A percentile compares a stretch with the other conserved stretches of the same genome.
Evolutionary conservation across 345 rosid species (phyloP).

Genomic region (Hypericum androsaemum): DNA sequence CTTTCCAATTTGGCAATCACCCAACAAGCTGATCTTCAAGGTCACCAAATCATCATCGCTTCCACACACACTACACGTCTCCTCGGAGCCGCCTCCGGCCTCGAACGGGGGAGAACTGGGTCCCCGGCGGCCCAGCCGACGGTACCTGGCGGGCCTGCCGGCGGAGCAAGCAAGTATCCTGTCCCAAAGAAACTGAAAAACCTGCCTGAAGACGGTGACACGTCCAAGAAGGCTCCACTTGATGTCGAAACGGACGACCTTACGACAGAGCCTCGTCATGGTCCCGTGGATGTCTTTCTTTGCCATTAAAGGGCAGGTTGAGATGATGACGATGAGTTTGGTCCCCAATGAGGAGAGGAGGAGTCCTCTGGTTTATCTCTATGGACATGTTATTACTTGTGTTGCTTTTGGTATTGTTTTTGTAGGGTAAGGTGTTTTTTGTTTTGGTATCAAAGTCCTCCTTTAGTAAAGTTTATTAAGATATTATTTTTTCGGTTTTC

Average conservation of each 20-base stretch:
- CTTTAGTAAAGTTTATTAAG: too few relatives aligned
- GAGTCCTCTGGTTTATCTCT: too few relatives aligned
- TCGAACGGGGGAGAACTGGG: slow-evolving; percentile 28
- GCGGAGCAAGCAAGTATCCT: slow-evolving; percentile 63
- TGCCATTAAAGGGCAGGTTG: slow-evolving; percentile 19
- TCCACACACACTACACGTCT: slow-evolving; percentile 24
- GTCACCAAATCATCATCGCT: slow-evolving; percentile 71
- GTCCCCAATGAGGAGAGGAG: too few relatives aligned
- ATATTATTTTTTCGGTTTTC: too few relatives aligned
- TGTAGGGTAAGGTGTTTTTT: too few relatives aligned
- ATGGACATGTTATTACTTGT: too few relatives aligned
- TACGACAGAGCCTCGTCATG: slow-evolving; percentile 50
- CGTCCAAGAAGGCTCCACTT: slow-evolving; percentile 49
- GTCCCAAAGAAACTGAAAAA: slow-evolving; percentile 67
- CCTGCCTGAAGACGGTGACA: slow-evolving; percentile 48
- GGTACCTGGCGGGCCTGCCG: slow-evolving; percentile 48
- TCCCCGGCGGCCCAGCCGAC: slow-evolving; percentile 32
- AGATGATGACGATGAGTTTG: too few relatives aligned
- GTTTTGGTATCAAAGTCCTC: too few relatives aligned
- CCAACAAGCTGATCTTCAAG: slow-evolving; percentile 83
- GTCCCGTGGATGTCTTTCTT: slow-evolving; percentile 25
- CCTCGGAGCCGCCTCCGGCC: slow-evolving; percentile 13
- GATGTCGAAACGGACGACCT: slow-evolving; percentile 36
- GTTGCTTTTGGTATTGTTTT: too few relatives aligned
- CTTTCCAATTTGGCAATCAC: slow-evolving; percentile 90